Evolutionary conservation across 371 early-diverging fungal species (phyloP).

Genomic region (Mortierella sp.): DNA sequence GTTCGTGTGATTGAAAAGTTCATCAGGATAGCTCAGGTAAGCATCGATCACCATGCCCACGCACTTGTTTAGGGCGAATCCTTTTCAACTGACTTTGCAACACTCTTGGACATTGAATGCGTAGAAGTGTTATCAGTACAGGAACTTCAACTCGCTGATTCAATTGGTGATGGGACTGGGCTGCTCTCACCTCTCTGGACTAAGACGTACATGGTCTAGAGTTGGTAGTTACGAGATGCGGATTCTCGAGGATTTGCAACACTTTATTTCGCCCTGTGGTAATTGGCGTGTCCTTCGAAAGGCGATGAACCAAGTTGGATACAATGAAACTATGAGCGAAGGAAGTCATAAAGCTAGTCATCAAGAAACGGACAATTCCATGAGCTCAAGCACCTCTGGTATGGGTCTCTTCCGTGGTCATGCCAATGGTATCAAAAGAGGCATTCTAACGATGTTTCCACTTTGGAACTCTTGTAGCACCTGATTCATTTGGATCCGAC

Average conservation of each 20-base stretch:
- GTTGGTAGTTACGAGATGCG: slow-evolving; percentile 60
- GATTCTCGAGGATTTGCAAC: slow-evolving; percentile 62
- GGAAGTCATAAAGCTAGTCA: not conserved
- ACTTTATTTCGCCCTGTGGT: slow-evolving; percentile 64
- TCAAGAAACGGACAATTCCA: slow-evolving; percentile 2
- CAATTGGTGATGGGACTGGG: slow-evolving; percentile 69
- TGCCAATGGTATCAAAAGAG: not conserved
- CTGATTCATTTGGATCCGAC: not conserved
- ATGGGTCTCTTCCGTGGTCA: not conserved
- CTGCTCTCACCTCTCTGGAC: slow-evolving; percentile 61
- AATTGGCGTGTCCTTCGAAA: slow-evolving; percentile 69
- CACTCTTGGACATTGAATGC: no score
- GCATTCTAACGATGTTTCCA: not conserved
- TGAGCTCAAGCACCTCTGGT: not conserved
- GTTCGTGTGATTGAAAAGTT: slow-evolving; percentile 77
- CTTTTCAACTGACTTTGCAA: no score
- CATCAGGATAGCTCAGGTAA: slow-evolving; percentile 75
- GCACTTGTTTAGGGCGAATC: no score
- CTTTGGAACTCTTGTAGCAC: not conserved
- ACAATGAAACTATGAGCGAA: slow-evolving; percentile 15
- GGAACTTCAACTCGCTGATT: slow-evolving; percentile 68
- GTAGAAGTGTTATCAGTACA: slow-evolving; percentile 69
- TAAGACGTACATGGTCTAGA: slow-evolving; percentile 65
- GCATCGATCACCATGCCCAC: not conserved
- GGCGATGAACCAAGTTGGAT: slow-evolving; percentile 60